Evolutionary conservation across 331 rosid genomes (phyloP).

Genomic region (Quercus lobata): DNA sequence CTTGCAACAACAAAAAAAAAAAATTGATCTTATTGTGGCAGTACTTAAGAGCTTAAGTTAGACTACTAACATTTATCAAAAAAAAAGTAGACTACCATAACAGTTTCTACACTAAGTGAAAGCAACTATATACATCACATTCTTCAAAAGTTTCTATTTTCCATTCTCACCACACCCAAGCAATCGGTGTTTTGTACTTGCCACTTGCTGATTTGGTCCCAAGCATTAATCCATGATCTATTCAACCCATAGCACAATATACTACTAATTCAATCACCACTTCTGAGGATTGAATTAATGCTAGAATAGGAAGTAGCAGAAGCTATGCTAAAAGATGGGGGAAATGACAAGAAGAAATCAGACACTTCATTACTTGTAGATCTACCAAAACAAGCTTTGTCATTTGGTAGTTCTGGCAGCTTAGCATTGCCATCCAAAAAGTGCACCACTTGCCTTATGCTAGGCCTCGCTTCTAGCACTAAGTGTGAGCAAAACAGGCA

Average conservation of each 20-base stretch:
- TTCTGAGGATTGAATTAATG: neutral
- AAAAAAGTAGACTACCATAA: too few relatives aligned
- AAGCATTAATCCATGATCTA: neutral
- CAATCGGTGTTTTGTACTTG: too few relatives aligned
- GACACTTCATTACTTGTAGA: neutral
- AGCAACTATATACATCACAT: too few relatives aligned
- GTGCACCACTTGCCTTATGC: slow-evolving; percentile 35
- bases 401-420: neutral
- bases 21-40: too few relatives aligned
- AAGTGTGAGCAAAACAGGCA: slow-evolving; percentile 42
- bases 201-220: neutral
- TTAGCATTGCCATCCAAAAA: slow-evolving; percentile 20
- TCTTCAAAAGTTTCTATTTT: too few relatives aligned
- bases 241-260: neutral
- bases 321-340: neutral
- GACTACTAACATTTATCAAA: too few relatives aligned
- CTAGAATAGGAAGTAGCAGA: neutral
- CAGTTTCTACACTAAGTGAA: too few relatives aligned
- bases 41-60: too few relatives aligned
- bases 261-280: neutral
- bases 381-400: neutral
- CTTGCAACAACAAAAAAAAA: too few relatives aligned
- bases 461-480: slow-evolving; percentile 30
- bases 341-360: neutral
- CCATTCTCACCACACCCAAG: too few relatives aligned